Evolutionary conservation across 768 basidiomycete species (phyloP).

Genomic region (Termitomyces sp.): DNA sequence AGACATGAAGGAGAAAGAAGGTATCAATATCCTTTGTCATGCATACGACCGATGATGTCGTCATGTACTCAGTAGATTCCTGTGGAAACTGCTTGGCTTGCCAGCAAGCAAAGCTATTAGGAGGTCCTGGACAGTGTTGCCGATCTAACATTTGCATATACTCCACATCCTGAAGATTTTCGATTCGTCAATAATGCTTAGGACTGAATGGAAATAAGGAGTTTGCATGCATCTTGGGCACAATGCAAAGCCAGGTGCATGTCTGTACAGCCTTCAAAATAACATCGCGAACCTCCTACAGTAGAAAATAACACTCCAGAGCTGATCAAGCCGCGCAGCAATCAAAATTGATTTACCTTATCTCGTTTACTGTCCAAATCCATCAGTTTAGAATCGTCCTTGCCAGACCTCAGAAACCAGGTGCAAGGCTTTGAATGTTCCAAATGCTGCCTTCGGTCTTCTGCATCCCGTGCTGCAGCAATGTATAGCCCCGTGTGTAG

Average conservation of each 20-base stretch:
- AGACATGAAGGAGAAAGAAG: too few relatives aligned
- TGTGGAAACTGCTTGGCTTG: too few relatives aligned
- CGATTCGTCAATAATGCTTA: not conserved
- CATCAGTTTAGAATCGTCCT: not conserved
- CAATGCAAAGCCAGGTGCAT: not conserved
- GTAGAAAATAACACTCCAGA: not conserved
- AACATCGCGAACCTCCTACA: not conserved
- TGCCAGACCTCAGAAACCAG: not conserved
- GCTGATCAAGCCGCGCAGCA: too few relatives aligned
- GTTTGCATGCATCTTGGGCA: not conserved
- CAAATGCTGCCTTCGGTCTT: not conserved
- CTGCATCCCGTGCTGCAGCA: slow-evolving; percentile 12
- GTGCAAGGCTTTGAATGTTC: not conserved
- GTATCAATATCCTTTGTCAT: not conserved
- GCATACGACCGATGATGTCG: too few relatives aligned
- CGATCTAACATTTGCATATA: not conserved
- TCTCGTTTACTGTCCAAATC: not conserved
- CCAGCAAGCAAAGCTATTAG: not conserved
- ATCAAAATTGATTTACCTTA: not conserved
- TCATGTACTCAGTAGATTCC: not conserved
- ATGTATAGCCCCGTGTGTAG: slow-evolving; percentile 13
- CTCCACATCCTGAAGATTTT: not conserved
- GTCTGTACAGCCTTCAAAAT: not conserved
- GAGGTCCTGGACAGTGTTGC: not conserved
- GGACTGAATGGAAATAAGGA: not conserved